A percentile compares a stretch with the other conserved stretches of the same genome.
Evolutionary conservation across 2,329 filamentous ascomycete species (phyloP).

Genomic region (Lachnellula occidentalis): DNA sequence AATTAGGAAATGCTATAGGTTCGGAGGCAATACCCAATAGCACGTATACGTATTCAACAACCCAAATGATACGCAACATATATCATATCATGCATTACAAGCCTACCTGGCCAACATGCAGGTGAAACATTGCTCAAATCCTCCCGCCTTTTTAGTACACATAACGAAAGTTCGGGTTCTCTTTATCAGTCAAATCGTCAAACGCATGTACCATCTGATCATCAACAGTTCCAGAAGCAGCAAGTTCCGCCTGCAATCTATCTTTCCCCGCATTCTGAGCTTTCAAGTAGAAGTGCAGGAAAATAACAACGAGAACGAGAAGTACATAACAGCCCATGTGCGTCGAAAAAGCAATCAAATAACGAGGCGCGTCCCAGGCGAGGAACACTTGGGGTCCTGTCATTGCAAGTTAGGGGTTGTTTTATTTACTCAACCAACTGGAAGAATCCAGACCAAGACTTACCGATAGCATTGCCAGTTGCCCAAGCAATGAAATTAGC

Average conservation of each 20-base stretch:
- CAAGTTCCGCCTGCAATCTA: constrained; percentile 8
- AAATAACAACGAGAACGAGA: constrained; percentile 19
- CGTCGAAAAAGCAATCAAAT: constrained; percentile 47
- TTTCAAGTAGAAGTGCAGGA: constrained; percentile 25
- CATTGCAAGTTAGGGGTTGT: not conserved
- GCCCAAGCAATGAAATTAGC: constrained; percentile 46
- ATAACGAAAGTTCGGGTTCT: constrained; percentile 27
- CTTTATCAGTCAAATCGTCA: constrained; percentile 28
- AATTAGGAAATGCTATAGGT: no score
- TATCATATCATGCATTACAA: no score
- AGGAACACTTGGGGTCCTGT: constrained; percentile 47
- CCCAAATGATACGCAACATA: no score
- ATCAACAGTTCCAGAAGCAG: constrained; percentile 9
- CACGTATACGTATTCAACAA: no score
- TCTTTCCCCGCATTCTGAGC: constrained; percentile 29
- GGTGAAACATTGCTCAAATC: no score
- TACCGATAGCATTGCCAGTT: constrained; percentile 50
- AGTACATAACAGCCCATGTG: constrained; percentile 42
- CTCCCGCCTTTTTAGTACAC: constrained; percentile 12
- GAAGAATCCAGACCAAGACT: constrained; percentile 21
- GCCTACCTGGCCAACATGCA: no score
- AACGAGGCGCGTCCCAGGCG: constrained; percentile 44
- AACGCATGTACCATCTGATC: constrained; percentile 25
- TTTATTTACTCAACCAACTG: no score
- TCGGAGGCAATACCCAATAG: no score